Evolutionary conservation across 495 filamentous ascomycete genomes (phyloP), one percentile per base, ranked within the genome.

Genomic region (Jackrogersella minutella): DNA sequence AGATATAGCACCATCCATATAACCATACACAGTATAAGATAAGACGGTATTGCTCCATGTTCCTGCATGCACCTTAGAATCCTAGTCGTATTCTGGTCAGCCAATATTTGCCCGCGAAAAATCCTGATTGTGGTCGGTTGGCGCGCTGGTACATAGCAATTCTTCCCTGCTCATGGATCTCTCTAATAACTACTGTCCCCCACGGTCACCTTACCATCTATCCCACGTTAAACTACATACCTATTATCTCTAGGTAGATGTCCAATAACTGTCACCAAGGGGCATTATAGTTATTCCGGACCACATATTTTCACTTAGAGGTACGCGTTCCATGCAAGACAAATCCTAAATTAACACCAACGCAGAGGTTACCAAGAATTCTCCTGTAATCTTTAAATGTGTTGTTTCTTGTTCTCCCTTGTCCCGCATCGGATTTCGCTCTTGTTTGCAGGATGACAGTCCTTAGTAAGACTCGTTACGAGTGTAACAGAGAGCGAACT

Each of bases 221-320:
- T n/a, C n/a, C 47, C 50, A 53, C 47, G 14, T 19, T 14, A 53
- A 53, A 26, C 30, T 33, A 19, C 13, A 16, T n/a, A n/a, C n/a
- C n/a, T n/a, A n/a, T n/a, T n/a, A n/a, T n/a, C n/a, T n/a, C n/a
- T n/a, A n/a, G n/a, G n/a, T n/a, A n/a, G n/a, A n/a, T n/a, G n/a
- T n/a, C 39, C 14, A 43, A 17, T 11, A 16, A 14, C 6, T 17
- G 37, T 43, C 53, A 11, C 2, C 14, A 46, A 16, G 55, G 41
- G 41, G 55, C 4, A 59, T 49, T 28, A 59, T 59, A 31, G 44
- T 61, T 61, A 43, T 61, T 61, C 58, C 58, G 47, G 17, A 31
- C 37, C 58, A 43, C 37, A 36, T 13, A 37, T 54, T 40, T 17
- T 8, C 24, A 28, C 44, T 7, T 28, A 30, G 59, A 30, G 30